Base-by-base conservation (phyloP, 1,284 basidiomycete genomes). In the Ceratorhiza oryzae-sativae region DNA sequence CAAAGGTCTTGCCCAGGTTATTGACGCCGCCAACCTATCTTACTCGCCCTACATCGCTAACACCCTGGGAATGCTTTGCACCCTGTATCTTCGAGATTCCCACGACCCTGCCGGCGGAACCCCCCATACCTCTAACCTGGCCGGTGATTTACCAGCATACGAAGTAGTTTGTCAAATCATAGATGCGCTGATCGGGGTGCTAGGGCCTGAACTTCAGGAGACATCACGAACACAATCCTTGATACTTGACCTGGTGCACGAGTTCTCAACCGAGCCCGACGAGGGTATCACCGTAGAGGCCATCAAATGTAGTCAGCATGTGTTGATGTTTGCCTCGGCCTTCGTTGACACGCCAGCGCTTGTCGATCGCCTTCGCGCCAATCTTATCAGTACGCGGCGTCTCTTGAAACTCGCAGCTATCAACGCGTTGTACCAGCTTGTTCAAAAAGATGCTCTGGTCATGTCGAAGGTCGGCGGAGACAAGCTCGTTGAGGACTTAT, bases 391-490 rank as follows among this genome's bases (percentile, higher is more conserved):
- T 1, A 85, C 90, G 10, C 86, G 92, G 15, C 84, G 93, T 27
- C 91, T 94, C 3, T 86, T 98, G 73, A 97, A 97, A 81, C 86
- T 96, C 4, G 95, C 95, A 0, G 94, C 96, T 0, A 97, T 98
- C 79, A 95, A 97, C 76, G 95, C 94, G 0, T 84, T 99, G 20
- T 98, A 99, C 79, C 97, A 98, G 79, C 91, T 99, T 23, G 95
- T 98, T 0, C 97, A 99, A 81, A 91, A 94, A 73, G 95, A 99
- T 80, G 96, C 96, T 0, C 80, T 95, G 2, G 84, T 90, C 3
- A 94, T 99, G 87, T 97, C 95, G 15, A 92, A 92, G 77, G 82
- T 98, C 1, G 97, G 97, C 18, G 97, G 97, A 1, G 95, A 98
- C 80, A 87, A 87, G 59, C 86, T 99, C 8, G 97, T 99, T 0